A percentile compares a stretch with the other conserved stretches of the same genome.
Conservation (phyloP, 805 yeast species). For the Candida nemodendra region DNA sequence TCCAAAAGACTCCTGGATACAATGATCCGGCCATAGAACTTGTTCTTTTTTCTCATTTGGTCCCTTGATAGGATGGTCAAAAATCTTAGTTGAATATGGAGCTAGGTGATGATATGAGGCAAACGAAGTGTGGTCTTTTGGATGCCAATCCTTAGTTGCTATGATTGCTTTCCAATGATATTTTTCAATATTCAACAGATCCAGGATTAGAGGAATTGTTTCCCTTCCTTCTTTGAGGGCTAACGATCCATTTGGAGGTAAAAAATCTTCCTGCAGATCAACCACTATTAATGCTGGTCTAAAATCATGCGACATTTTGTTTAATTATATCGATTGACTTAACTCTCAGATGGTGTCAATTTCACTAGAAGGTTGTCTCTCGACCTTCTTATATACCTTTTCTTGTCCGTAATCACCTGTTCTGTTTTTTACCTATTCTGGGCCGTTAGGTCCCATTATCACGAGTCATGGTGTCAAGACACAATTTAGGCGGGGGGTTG, state of each 20-base stretch:
- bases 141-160: slow-evolving; percentile 90
- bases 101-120: slow-evolving; percentile 59
- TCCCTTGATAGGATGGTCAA: slow-evolving; percentile 48
- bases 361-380: no score
- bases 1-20: slow-evolving; percentile 72
- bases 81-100: slow-evolving; percentile 51
- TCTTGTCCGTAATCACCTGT: no score
- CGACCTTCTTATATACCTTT: no score
- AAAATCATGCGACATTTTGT: background rate
- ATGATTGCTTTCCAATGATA: slow-evolving; percentile 62
- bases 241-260: slow-evolving; percentile 74
- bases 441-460: no score
- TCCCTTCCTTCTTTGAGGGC: slow-evolving; percentile 68
- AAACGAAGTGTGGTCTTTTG: slow-evolving; percentile 73
- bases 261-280: slow-evolving; percentile 85
- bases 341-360: no score
- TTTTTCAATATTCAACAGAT: slow-evolving; percentile 39
- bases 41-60: slow-evolving; percentile 36
- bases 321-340: no score
- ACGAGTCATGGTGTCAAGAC: no score
- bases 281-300: slow-evolving; percentile 65
- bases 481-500: no score
- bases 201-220: slow-evolving; percentile 51
- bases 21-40: slow-evolving; percentile 88
- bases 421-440: no score